These are phyloP conservation scores for Leccinum fibrillosum DNA, from an alignment of 768 basidiomycete genomes.

Conservation along the genomic window DNA sequence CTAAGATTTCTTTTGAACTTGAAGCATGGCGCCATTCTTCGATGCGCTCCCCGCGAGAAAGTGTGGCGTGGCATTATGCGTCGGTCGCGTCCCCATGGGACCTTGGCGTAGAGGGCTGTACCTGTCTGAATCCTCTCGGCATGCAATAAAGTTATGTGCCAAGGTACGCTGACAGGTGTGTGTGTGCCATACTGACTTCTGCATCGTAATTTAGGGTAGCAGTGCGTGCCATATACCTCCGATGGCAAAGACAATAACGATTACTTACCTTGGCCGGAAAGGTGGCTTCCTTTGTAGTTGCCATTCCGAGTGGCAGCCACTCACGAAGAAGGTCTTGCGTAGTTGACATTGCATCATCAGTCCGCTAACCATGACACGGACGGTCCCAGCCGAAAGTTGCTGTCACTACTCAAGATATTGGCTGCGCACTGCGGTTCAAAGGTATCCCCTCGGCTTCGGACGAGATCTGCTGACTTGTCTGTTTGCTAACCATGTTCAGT, in stretches of 20 bases:
- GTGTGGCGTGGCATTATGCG: neutral
- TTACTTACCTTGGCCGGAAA: conserved; percentile 17
- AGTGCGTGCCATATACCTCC: conserved; percentile 1
- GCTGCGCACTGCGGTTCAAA: neutral
- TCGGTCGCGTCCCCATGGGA: neutral
- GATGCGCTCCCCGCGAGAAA: conserved; percentile 18
- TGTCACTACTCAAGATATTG: conserved; percentile 5
- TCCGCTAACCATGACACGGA: neutral
- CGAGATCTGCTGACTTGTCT: neutral
- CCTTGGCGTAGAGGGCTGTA: neutral
- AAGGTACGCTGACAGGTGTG: neutral
- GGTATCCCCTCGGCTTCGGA: neutral
- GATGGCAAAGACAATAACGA: conserved; percentile 18
- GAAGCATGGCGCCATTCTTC: conserved; percentile 18
- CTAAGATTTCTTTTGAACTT: conserved; percentile 29
- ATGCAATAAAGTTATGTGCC: conserved; percentile 5
- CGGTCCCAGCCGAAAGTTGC: neutral
- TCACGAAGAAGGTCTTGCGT: conserved; percentile 1
- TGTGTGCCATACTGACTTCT: conserved; percentile 5
- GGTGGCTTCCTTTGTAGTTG: conserved; percentile 11
- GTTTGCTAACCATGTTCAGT: neutral
- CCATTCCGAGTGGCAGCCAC: conserved; percentile 9
- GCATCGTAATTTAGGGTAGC: neutral
- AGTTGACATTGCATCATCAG: neutral
- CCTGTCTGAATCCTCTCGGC: neutral